Conservation (phyloP, 257 asterid genomes). For the Solanum lycopersicoides region DNA sequence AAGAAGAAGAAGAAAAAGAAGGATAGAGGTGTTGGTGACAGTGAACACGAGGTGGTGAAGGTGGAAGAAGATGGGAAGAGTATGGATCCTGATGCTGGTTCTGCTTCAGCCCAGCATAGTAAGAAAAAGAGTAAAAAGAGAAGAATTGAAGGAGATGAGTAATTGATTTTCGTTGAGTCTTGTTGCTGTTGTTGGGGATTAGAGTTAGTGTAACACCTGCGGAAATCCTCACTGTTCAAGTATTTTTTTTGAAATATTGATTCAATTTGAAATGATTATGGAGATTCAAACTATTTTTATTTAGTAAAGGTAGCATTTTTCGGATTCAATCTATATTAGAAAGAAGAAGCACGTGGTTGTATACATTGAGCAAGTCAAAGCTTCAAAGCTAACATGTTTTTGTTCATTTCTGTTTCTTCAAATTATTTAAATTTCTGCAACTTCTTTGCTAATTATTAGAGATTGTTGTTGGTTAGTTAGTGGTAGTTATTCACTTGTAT, state of each 20-base stretch:
- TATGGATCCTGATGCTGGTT: conserved; percentile 7
- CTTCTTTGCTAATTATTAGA: background rate
- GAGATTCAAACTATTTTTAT: background rate
- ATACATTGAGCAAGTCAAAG: background rate
- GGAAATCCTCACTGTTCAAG: background rate
- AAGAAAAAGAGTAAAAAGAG: conserved; percentile 25
- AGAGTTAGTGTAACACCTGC: background rate
- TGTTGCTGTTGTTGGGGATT: background rate
- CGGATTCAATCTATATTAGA: background rate
- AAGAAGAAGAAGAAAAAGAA: conserved; percentile 9
- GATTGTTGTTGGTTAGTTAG: background rate
- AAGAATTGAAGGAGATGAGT: conserved; percentile 7
- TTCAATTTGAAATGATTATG: background rate
- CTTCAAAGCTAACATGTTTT: background rate
- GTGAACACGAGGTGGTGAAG: background rate
- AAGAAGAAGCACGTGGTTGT: background rate
- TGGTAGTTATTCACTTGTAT: background rate
- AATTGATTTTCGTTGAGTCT: background rate
- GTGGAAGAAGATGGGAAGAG: conserved; percentile 6
- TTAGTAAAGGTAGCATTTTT: background rate
- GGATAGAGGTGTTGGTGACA: conserved; percentile 1
- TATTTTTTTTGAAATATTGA: background rate
- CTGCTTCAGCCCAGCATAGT: background rate
- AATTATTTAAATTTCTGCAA: background rate
- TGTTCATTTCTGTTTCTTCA: background rate